A percentile compares a stretch with the other conserved stretches of the same genome.
These are phyloP conservation scores for Malania oleifera DNA, from an alignment of 164 flowering plant species.

Conservation along the genomic window DNA sequence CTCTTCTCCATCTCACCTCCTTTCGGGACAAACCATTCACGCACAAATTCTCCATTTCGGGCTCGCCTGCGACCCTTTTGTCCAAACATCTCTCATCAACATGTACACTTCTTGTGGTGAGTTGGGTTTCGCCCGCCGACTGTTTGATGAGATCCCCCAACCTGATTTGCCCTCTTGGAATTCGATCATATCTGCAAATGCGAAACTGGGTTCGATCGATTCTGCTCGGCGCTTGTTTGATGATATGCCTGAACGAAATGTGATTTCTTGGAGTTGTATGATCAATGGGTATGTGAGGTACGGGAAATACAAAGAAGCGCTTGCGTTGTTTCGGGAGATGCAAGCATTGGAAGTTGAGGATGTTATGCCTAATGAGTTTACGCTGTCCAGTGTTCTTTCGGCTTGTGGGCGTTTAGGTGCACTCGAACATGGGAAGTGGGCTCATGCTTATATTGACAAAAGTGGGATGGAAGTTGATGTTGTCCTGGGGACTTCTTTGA, in stretches of 20 bases:
- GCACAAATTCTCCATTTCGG: slow-evolving; percentile 22
- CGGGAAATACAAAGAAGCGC: slow-evolving; percentile 24
- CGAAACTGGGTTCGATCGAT: slow-evolving; percentile 18
- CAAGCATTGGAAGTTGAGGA: slow-evolving; percentile 10
- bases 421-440: slow-evolving; percentile 33
- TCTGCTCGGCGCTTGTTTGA: slow-evolving; percentile 26
- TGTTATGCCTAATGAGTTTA: slow-evolving; percentile 27
- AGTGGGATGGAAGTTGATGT: slow-evolving; percentile 22
- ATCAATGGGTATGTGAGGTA: slow-evolving; percentile 29
- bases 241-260: slow-evolving; percentile 32
- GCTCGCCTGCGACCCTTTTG: slow-evolving; percentile 15
- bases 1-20: slow-evolving; percentile 19
- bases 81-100: slow-evolving; percentile 25
- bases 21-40: slow-evolving; percentile 16
- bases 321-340: slow-evolving; percentile 31
- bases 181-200: slow-evolving; percentile 22
- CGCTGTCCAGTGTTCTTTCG: slow-evolving; percentile 26
- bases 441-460: slow-evolving; percentile 29
- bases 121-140: slow-evolving; percentile 17
- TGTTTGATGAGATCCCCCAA: slow-evolving; percentile 28
- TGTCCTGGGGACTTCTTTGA: slow-evolving; percentile 26
- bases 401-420: slow-evolving; percentile 36
- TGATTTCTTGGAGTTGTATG: slow-evolving; percentile 39
- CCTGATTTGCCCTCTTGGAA: slow-evolving; percentile 35
- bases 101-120: slow-evolving; percentile 28